phyloP scores from a whole-genome alignment of 371 early-diverging fungal genomes.

The Lichtheimia corymbifera region DNA sequence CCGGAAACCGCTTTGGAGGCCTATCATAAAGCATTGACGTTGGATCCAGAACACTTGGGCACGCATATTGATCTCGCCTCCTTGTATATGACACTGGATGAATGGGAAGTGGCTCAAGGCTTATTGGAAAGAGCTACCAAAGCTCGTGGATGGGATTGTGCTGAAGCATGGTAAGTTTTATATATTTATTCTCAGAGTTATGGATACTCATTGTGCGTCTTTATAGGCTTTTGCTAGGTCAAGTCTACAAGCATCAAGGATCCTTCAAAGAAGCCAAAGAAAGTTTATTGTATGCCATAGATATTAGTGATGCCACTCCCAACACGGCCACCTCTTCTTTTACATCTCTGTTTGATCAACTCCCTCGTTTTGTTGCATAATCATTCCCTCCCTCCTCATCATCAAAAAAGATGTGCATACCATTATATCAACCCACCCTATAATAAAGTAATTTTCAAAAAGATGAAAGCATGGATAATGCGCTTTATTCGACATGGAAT shows the following conservation, averaged over 20 bases:
- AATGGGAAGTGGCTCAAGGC: conserved; percentile 34
- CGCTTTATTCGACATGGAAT: too few species aligned
- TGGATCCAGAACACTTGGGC: conserved; percentile 36
- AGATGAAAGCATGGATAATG: too few species aligned
- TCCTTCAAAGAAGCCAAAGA: conserved; percentile 30
- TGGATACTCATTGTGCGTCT: conserved; percentile 48
- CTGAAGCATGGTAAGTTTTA: conserved; percentile 32
- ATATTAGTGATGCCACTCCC: conserved; percentile 31
- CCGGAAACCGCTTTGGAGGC: conserved; percentile 39
- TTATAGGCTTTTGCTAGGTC: conserved; percentile 21
- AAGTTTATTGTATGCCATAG: conserved; percentile 32
- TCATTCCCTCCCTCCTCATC: background rate
- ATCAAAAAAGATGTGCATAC: background rate
- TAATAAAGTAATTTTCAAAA: background rate
- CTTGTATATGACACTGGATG: conserved; percentile 13
- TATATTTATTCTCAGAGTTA: too few species aligned
- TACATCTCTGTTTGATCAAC: conserved; percentile 10
- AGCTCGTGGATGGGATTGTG: conserved; percentile 35
- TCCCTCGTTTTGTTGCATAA: conserved; percentile 30
- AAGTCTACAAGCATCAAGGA: conserved; percentile 25
- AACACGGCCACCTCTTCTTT: background rate
- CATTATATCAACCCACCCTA: background rate
- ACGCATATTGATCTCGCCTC: conserved; percentile 27
- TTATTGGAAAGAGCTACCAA: conserved; percentile 29
- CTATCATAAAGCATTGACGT: conserved; percentile 46